A percentile compares a stretch with the other conserved stretches of the same genome.
phyloP scores from a whole-genome alignment of 2,329 filamentous ascomycete species.

The Blastomyces gilchristii region DNA sequence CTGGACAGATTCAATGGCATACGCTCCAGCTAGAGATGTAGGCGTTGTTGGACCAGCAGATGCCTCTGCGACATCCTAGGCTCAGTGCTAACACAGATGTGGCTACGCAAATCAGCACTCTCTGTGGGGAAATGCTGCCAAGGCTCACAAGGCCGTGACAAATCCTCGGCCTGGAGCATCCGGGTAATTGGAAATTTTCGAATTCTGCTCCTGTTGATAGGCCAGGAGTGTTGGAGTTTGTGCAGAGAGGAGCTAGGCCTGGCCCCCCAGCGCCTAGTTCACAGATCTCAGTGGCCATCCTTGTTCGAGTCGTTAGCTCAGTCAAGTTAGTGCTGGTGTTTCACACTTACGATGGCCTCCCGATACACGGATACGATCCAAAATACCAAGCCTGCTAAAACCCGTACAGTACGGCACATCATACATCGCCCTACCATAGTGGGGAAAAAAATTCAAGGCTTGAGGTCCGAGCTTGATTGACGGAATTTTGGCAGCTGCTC shows the following conservation, averaged over 20 bases:
- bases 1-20: neutral
- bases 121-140: neutral
- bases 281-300: slow-evolving; percentile 2
- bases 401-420: neutral
- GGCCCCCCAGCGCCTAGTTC: neutral
- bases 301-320: slow-evolving; percentile 3
- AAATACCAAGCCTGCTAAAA: neutral
- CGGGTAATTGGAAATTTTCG: neutral
- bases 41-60: neutral
- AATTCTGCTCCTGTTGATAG: neutral
- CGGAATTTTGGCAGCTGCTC: neutral
- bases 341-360: neutral
- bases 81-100: neutral
- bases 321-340: neutral
- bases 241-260: neutral
- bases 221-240: neutral
- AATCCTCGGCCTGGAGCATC: neutral
- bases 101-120: neutral
- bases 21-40: neutral
- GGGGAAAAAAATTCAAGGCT: neutral
- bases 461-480: neutral
- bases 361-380: neutral
- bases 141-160: neutral
- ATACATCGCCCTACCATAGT: neutral
- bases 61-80: neutral